These are phyloP conservation scores for Stephanodiscus triporus DNA, from an alignment of 108 stramenopile genomes.

Conservation along the genomic window DNA sequence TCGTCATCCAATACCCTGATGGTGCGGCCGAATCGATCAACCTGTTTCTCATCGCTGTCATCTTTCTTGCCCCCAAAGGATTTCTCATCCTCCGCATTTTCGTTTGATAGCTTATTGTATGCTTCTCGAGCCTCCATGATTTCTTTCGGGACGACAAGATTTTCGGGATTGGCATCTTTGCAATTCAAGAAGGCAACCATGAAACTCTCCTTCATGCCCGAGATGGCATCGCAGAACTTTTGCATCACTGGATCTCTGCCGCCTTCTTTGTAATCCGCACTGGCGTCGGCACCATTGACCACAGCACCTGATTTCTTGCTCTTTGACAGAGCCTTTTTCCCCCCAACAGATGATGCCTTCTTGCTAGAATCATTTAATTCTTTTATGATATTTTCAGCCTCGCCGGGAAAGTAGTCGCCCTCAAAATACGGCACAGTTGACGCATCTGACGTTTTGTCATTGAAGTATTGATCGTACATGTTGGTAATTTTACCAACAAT, in stretches of 20 bases:
- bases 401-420: conserved; percentile 98
- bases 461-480: conserved; percentile 95
- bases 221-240: conserved; percentile 91
- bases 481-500: conserved; percentile 91
- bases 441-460: conserved; percentile 77
- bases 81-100: conserved; percentile 4
- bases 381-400: conserved; percentile 98
- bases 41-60: conserved; percentile 51
- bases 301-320: conserved; percentile 56
- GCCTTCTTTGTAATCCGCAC: conserved; percentile 51
- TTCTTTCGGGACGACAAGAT: conserved; percentile 76
- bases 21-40: conserved; percentile 56
- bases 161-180: conserved; percentile 74
- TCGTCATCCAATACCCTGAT: conserved; percentile 90
- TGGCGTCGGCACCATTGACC: conserved; percentile 58
- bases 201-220: conserved; percentile 97
- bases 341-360: conserved; percentile 55
- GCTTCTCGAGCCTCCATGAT: conserved; percentile 62
- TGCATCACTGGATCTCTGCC: conserved; percentile 93
- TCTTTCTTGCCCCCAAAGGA: conserved; percentile 49
- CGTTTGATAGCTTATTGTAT: conserved; percentile 20
- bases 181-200: conserved; percentile 95
- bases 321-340: conserved; percentile 74
- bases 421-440: conserved; percentile 95
- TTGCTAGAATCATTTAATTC: conserved; percentile 70